phyloP scores from a whole-genome alignment of 805 yeast genomes.

The Saturnispora saitoi region DNA sequence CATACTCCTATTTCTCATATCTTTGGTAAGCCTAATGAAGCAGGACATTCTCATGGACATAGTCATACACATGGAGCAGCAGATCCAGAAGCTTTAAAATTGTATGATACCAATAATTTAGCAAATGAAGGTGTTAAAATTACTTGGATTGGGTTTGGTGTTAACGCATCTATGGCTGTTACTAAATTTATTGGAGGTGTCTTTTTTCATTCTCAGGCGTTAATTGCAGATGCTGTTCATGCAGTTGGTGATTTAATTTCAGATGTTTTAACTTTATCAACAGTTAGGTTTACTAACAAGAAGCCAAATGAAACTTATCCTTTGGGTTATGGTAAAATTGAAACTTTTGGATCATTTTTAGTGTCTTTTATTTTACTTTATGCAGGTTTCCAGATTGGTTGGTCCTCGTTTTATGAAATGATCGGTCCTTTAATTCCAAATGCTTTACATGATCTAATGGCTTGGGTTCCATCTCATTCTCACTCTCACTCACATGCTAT shows the following conservation, averaged over 20 bases:
- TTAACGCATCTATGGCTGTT: slow-evolving; percentile 77
- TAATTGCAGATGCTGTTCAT: slow-evolving; percentile 91
- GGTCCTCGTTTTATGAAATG: slow-evolving; percentile 65
- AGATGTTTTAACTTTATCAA: slow-evolving; percentile 80
- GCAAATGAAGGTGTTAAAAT: slow-evolving; percentile 83
- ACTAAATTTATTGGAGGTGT: slow-evolving; percentile 87
- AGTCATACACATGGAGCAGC: slow-evolving; percentile 32
- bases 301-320: slow-evolving; percentile 60
- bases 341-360: slow-evolving; percentile 82
- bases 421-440: slow-evolving; percentile 62
- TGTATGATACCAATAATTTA: slow-evolving; percentile 36
- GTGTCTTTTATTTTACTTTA: slow-evolving; percentile 75
- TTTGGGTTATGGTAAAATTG: slow-evolving; percentile 86
- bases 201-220: slow-evolving; percentile 88
- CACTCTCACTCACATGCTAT: slow-evolving; percentile 38
- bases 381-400: slow-evolving; percentile 89
- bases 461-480: slow-evolving; percentile 42
- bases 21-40: slow-evolving; percentile 12
- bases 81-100: slow-evolving; percentile 37
- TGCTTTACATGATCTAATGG: slow-evolving; percentile 44
- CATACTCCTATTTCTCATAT: slow-evolving; percentile 27
- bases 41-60: slow-evolving; percentile 18
- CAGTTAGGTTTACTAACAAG: slow-evolving; percentile 68
- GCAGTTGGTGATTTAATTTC: slow-evolving; percentile 85
- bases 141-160: slow-evolving; percentile 83